These are phyloP conservation scores for Diacronema lutheri DNA, from an alignment of 78 protist genomes.

Conservation along the genomic window DNA sequence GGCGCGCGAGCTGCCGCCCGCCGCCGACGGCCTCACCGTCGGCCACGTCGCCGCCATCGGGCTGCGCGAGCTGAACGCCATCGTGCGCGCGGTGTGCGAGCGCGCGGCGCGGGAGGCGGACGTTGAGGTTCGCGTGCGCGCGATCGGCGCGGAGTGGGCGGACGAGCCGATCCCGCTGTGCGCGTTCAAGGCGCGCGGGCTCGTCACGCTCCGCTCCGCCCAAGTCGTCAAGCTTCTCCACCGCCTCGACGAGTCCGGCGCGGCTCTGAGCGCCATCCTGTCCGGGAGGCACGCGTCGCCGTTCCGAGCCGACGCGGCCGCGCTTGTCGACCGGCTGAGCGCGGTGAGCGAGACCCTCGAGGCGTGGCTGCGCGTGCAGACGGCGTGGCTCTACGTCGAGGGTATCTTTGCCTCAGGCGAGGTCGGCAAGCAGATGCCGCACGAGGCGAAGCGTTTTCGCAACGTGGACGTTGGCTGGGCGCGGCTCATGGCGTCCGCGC, in stretches of 20 bases:
- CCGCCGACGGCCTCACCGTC: conserved; percentile 51
- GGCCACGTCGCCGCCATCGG: conserved; percentile 45
- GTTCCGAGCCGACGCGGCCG: conserved; percentile 39
- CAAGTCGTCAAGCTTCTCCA: conserved; percentile 47
- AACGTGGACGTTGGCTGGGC: conserved; percentile 72
- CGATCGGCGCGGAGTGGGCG: conserved; percentile 24
- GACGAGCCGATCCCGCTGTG: not conserved
- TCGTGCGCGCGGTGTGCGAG: conserved; percentile 65
- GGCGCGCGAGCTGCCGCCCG: conserved; percentile 11
- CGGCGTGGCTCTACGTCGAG: conserved; percentile 80
- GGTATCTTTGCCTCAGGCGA: conserved; percentile 85
- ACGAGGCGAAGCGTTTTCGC: conserved; percentile 74
- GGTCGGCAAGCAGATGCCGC: conserved; percentile 78
- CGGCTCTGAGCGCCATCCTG: conserved; percentile 54
- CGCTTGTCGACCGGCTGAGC: conserved; percentile 41
- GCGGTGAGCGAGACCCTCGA: conserved; percentile 54
- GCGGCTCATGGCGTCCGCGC: conserved; percentile 57
- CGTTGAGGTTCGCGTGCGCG: conserved; percentile 41
- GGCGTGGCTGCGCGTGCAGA: conserved; percentile 79
- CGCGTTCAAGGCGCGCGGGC: conserved; percentile 11
- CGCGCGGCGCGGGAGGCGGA: conserved; percentile 43
- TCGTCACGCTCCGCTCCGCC: conserved; percentile 32
- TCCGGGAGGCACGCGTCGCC: conserved; percentile 56
- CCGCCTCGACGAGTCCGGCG: conserved; percentile 67
- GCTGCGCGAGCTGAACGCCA: conserved; percentile 44